Conservation (phyloP, 2,329 filamentous ascomycete genomes). For the Epichloe gansuensis region DNA sequence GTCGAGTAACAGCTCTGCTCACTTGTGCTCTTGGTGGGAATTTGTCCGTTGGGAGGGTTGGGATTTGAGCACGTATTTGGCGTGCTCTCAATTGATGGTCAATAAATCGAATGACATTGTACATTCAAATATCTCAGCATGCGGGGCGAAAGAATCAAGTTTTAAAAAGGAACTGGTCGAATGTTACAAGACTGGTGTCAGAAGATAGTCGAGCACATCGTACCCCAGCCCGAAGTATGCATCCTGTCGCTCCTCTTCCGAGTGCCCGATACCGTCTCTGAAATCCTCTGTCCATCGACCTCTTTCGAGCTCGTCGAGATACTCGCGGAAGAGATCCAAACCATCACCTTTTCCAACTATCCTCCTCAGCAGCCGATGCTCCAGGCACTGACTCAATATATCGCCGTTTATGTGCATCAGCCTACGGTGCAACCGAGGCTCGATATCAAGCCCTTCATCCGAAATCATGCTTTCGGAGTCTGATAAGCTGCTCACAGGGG, state of each 20-base stretch:
- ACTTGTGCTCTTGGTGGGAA: too few relatives aligned
- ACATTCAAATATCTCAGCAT: too few relatives aligned
- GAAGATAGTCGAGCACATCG: conserved; percentile 38
- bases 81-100: too few relatives aligned
- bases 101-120: too few relatives aligned
- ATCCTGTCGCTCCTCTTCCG: conserved; percentile 11
- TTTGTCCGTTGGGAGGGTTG: too few relatives aligned
- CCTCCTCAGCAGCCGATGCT: conserved; percentile 30
- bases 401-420: conserved; percentile 57
- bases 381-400: conserved; percentile 42
- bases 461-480: conserved; percentile 10
- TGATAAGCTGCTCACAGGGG: conserved; percentile 11
- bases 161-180: not conserved
- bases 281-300: conserved; percentile 27
- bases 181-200: conserved; percentile 35
- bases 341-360: conserved; percentile 23
- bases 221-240: conserved; percentile 38
- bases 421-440: conserved; percentile 28
- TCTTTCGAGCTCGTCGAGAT: conserved; percentile 36
- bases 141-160: not conserved
- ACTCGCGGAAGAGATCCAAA: conserved; percentile 30
- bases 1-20: too few relatives aligned
- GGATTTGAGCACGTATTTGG: too few relatives aligned
- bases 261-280: conserved; percentile 8
- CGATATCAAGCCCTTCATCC: conserved; percentile 12